phyloP scores from a whole-genome alignment of 192 early-diverging fungal genomes.

The Podila verticillata region DNA sequence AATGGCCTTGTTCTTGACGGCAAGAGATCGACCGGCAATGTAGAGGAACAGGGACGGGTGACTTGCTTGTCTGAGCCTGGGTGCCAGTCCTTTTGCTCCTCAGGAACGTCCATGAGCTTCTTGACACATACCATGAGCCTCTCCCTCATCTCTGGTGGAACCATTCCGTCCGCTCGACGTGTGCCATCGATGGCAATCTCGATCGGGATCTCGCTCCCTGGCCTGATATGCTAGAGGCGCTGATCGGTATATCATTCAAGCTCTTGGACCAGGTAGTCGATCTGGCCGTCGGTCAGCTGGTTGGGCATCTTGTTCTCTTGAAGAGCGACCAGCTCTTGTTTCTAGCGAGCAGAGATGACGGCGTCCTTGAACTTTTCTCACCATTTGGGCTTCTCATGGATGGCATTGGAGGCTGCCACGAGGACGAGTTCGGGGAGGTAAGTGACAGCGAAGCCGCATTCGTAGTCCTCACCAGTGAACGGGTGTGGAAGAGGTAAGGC shows the following conservation, averaged over 20 bases:
- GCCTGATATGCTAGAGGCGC: not conserved
- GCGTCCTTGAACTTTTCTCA: constrained; percentile 37
- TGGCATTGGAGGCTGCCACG: constrained; percentile 48
- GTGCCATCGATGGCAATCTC: constrained; percentile 19
- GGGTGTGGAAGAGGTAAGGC: not conserved
- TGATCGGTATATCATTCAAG: no score
- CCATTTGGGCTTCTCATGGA: constrained; percentile 62
- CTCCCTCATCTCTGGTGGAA: constrained; percentile 40
- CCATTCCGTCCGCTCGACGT: constrained; percentile 32
- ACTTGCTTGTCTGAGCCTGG: constrained; percentile 51
- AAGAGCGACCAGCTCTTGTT: constrained; percentile 1
- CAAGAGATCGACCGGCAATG: constrained; percentile 12
- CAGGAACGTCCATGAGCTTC: constrained; percentile 50
- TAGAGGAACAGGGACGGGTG: constrained; percentile 51
- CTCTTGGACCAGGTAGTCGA: no score
- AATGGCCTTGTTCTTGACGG: not conserved
- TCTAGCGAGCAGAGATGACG: constrained; percentile 32
- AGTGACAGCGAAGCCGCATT: not conserved
- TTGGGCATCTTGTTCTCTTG: constrained; percentile 8
- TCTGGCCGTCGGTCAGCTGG: constrained; percentile 36
- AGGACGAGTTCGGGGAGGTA: constrained; percentile 17
- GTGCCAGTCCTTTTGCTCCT: constrained; percentile 56
- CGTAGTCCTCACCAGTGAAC: not conserved
- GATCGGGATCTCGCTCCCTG: constrained; percentile 53
- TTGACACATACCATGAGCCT: constrained; percentile 24